Conservation (phyloP, 2,329 filamentous ascomycete genomes). For the Microdochium paspali region DNA sequence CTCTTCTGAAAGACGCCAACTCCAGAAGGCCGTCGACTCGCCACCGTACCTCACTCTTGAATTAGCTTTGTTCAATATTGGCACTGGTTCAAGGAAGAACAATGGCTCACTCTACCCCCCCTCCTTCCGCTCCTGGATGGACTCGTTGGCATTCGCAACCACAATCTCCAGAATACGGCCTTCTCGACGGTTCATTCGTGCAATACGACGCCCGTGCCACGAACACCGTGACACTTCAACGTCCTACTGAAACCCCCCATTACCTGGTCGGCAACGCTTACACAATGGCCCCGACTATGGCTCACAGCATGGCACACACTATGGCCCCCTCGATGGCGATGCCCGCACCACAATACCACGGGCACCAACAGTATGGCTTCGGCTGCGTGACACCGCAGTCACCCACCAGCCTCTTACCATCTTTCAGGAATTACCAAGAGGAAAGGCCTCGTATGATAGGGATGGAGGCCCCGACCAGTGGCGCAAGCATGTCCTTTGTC, state of each 20-base stretch:
- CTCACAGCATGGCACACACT: constrained; percentile 23
- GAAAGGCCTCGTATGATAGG: constrained; percentile 16
- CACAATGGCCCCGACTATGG: too few relatives aligned
- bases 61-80: too few relatives aligned
- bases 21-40: not conserved
- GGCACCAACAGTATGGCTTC: constrained; percentile 33
- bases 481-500: constrained; percentile 8
- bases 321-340: constrained; percentile 24
- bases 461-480: constrained; percentile 18
- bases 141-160: not conserved
- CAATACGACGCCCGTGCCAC: too few relatives aligned
- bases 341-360: constrained; percentile 30
- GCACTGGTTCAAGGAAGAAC: too few relatives aligned
- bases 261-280: too few relatives aligned
- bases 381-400: constrained; percentile 25
- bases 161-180: too few relatives aligned
- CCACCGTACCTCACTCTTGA: not conserved
- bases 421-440: constrained; percentile 17
- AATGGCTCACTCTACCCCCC: not conserved
- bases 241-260: too few relatives aligned
- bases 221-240: too few relatives aligned
- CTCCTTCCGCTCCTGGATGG: not conserved
- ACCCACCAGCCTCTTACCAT: constrained; percentile 11
- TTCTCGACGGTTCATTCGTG: too few relatives aligned
- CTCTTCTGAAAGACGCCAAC: too few relatives aligned